phyloP scores from a whole-genome alignment of 2,329 filamentous ascomycete species.

The Zasmidium angulare region DNA sequence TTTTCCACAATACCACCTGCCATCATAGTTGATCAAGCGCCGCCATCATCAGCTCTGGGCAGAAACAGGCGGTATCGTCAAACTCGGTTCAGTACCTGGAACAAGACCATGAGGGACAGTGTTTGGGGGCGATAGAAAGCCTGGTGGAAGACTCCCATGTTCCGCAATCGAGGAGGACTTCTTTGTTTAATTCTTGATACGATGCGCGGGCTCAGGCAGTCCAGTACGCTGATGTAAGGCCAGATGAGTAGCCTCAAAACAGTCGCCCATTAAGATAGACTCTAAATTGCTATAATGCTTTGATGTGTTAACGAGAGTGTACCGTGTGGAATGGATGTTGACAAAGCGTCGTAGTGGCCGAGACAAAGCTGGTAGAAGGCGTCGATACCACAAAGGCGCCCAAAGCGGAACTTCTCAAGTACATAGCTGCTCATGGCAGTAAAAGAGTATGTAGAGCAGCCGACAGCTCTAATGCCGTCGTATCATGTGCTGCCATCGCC shows the following conservation, averaged over 20 bases:
- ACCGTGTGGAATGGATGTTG: background rate
- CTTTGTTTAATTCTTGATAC: no score
- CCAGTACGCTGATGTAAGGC: no score
- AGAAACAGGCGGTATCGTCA: background rate
- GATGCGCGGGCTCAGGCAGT: no score
- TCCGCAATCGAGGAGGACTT: no score
- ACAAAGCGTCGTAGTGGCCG: background rate
- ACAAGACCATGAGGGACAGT: background rate
- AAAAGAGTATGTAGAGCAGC: background rate
- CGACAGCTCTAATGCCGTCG: background rate
- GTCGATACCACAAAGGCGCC: background rate
- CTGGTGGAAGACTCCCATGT: no score
- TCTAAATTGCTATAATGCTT: no score
- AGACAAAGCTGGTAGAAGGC: background rate
- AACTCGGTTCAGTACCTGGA: background rate
- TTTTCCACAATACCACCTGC: background rate
- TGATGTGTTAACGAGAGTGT: background rate
- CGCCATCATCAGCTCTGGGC: background rate
- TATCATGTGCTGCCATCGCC: slow-evolving; percentile 45
- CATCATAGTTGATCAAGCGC: background rate
- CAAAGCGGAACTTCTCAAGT: background rate
- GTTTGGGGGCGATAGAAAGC: no score
- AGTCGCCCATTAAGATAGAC: no score
- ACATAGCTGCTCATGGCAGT: background rate
- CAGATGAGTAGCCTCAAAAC: no score